Percentiles rank a stretch among this genome's conserved stretches.
Evolutionary conservation across 2,329 filamentous ascomycete species (phyloP).

Genomic region (Periconia sp.): DNA sequence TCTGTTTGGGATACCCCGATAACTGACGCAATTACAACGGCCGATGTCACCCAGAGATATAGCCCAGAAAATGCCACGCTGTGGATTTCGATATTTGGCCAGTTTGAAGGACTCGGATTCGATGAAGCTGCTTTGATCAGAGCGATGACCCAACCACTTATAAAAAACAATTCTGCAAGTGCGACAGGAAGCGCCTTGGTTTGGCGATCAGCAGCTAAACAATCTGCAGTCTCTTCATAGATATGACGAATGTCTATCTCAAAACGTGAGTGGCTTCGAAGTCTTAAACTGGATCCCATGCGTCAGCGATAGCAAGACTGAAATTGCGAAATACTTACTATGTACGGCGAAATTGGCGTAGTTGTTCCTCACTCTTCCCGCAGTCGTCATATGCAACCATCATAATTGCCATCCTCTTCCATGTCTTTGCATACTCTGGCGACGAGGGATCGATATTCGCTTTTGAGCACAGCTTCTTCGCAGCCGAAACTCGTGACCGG

Average conservation of each 20-base stretch:
- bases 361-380: conserved; percentile 11
- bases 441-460: conserved; percentile 1
- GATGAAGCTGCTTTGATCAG: conserved; percentile 18
- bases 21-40: conserved; percentile 14
- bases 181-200: conserved; percentile 17
- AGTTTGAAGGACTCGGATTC: conserved; percentile 18
- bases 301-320: neutral
- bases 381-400: conserved; percentile 25
- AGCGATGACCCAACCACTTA: conserved; percentile 19
- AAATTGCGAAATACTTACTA: conserved; percentile 9
- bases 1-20: conserved; percentile 21
- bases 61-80: conserved; percentile 18
- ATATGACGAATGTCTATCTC: conserved; percentile 13
- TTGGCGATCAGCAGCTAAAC: conserved; percentile 16
- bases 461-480: conserved; percentile 10
- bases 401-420: conserved; percentile 20
- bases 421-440: conserved; percentile 12
- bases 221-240: conserved; percentile 17
- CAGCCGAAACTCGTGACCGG: conserved; percentile 6
- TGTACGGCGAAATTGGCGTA: conserved; percentile 4
- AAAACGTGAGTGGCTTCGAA: conserved; percentile 6
- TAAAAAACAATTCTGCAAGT: conserved; percentile 19
- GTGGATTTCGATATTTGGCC: conserved; percentile 21
- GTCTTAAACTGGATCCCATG: neutral
- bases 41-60: conserved; percentile 22